Base-by-base conservation (phyloP, 2,329 filamentous ascomycete species). In the Xylariaceae sp. region DNA sequence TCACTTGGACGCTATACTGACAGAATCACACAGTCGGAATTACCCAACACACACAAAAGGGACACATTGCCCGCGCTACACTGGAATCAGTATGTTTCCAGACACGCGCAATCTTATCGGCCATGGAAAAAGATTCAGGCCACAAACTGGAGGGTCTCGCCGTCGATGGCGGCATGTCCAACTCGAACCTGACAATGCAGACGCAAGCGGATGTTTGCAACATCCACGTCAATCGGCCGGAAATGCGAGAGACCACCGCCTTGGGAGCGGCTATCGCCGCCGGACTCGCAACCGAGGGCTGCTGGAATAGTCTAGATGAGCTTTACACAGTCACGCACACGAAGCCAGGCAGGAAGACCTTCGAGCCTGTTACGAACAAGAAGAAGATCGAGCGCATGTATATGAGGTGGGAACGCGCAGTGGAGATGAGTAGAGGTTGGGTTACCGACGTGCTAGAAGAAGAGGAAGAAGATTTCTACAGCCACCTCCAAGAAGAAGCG, bases 41-140 rank as follows among this genome's bases (percentile, higher is more conserved):
- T 58, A 94, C 90, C 0, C 87, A 92, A 62, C 87, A 91, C 73
- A 96, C 91, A 0, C 81, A 90, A 66, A 86, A 86, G 62, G 89
- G 89, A 14, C 91, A 96, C 69, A 90, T 96, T 62, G 90, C 90
- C 42, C 86, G 91, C 55, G 91, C 91, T 34, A 96, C 91, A 0
- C 82, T 96, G 48, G 91, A 96, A 72, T 90, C 91, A 5, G 92
- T 89, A 36, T 96, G 91, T 74, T 95, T 89, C 77, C 91, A 96
- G 72, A 96, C 90, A 19, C 91, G 91, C 63, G 91, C 91, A 18
- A 96, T 96, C 63, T 81, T 96, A 19, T 87, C 94, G 66, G 90
- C 91, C 56, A 96, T 96, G 91, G 89, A 89, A 66, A 84, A 87
- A 61, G 91, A 96, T 72, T 91, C 87, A 48, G 85, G 86, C 34